Percentiles rank a stretch among this genome's conserved stretches.
Conservation (phyloP, 768 basidiomycete genomes). For the Lactarius sanguifluus region DNA sequence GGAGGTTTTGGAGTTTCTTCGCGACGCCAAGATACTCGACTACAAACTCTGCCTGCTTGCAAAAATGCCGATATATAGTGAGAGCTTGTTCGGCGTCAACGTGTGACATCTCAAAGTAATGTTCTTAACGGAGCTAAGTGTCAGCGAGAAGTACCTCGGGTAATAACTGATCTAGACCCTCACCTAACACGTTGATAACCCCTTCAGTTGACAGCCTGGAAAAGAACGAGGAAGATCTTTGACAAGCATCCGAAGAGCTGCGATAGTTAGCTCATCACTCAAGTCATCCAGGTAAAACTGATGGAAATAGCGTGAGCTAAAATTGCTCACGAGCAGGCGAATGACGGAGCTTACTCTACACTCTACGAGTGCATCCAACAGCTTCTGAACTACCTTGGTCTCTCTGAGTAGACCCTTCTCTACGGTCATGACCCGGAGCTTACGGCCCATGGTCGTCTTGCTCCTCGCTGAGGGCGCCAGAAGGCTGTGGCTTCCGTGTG, state of each 20-base stretch:
- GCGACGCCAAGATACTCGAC: conserved; percentile 93
- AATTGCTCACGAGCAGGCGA: conserved; percentile 7
- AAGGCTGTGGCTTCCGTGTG: background rate
- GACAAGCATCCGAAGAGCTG: conserved; percentile 88
- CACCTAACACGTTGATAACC: conserved; percentile 77
- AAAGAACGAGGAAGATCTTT: conserved; percentile 96
- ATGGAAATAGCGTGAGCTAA: conserved; percentile 7
- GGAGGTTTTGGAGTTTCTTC: conserved; percentile 86
- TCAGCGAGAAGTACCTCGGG: conserved; percentile 31
- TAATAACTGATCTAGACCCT: conserved; percentile 39
- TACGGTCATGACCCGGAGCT: conserved; percentile 87
- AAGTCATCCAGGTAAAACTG: conserved; percentile 94
- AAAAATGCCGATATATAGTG: conserved; percentile 88
- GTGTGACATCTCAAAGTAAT: conserved; percentile 98
- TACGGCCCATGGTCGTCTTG: conserved; percentile 79
- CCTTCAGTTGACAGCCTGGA: conserved; percentile 98
- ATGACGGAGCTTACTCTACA: conserved; percentile 66
- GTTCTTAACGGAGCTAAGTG: conserved; percentile 50
- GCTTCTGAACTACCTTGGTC: conserved; percentile 84
- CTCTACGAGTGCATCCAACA: conserved; percentile 86
- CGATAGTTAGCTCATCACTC: conserved; percentile 86
- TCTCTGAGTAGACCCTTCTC: conserved; percentile 95
- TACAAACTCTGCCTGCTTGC: conserved; percentile 87
- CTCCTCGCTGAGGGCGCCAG: conserved; percentile 44
- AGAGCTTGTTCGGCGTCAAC: conserved; percentile 87